Evolutionary conservation across 306 rosid genomes (phyloP).

Genomic region (Begonia peltatifolia): DNA sequence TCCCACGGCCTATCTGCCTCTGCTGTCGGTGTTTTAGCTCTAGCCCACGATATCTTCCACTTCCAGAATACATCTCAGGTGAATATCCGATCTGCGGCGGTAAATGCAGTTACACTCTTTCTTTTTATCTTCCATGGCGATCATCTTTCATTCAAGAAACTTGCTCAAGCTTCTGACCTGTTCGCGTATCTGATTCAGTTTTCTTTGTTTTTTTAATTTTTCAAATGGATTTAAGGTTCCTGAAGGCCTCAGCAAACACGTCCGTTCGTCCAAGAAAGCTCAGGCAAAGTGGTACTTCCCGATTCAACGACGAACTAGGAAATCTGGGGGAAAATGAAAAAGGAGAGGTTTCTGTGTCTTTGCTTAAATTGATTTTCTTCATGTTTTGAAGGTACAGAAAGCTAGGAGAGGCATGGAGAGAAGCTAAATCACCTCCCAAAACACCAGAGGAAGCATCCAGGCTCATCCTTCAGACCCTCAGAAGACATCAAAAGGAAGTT

Average conservation of each 20-base stretch:
- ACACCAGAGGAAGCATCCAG: constrained; percentile 73
- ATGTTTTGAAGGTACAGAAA: constrained; percentile 60
- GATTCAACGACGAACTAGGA: background rate
- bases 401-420: constrained; percentile 62
- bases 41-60: constrained; percentile 58
- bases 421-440: constrained; percentile 57
- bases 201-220: background rate
- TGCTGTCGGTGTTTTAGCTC: constrained; percentile 56
- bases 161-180: background rate
- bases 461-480: constrained; percentile 53
- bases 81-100: background rate
- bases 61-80: constrained; percentile 83
- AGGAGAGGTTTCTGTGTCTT: background rate
- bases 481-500: constrained; percentile 55
- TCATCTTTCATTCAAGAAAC: too few species aligned
- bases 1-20: constrained; percentile 45
- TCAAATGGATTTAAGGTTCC: constrained; percentile 46
- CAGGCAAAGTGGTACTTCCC: constrained; percentile 70
- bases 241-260: constrained; percentile 56
- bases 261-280: constrained; percentile 73
- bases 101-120: too few species aligned
- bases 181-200: constrained; percentile 3
- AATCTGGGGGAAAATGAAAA: background rate
- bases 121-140: too few species aligned
- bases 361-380: background rate